Percentiles rank a stretch among this genome's conserved stretches.
Evolutionary conservation across 2,329 filamentous ascomycete genomes (phyloP).

Genomic region (Beauveria scarabaeidicola): DNA sequence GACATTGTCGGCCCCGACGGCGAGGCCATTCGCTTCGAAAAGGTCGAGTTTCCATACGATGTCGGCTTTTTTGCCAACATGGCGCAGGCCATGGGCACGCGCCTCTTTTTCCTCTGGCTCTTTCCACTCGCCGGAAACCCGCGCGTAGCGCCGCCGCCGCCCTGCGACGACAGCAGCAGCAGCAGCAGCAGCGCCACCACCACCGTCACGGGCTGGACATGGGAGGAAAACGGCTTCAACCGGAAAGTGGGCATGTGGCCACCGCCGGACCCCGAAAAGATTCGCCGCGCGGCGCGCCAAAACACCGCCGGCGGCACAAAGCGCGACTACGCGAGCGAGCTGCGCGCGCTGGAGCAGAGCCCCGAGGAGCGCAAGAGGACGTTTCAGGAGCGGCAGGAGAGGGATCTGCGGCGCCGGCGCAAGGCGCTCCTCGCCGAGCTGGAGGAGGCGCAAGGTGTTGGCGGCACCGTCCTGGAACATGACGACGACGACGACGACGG

Average conservation of each 20-base stretch:
- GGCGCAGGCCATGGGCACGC: slow-evolving; percentile 64
- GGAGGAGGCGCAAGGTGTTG: slow-evolving; percentile 48
- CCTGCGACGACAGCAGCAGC: slow-evolving; percentile 23
- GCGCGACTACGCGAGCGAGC: slow-evolving; percentile 26
- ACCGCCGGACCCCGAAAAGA: slow-evolving; percentile 53
- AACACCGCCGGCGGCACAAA: slow-evolving; percentile 30
- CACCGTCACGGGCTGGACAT: slow-evolving; percentile 43
- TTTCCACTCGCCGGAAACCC: slow-evolving; percentile 54
- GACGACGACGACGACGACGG: slow-evolving; percentile 28
- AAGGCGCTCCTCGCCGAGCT: slow-evolving; percentile 39
- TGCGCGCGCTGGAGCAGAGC: slow-evolving; percentile 26
- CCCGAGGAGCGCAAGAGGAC: slow-evolving; percentile 39
- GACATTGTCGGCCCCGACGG: slow-evolving; percentile 27
- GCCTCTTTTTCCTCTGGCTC: slow-evolving; percentile 59
- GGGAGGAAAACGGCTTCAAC: slow-evolving; percentile 73
- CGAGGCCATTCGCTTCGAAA: slow-evolving; percentile 42
- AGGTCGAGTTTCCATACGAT: slow-evolving; percentile 76
- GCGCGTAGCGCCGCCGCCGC: slow-evolving; percentile 25
- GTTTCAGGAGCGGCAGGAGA: slow-evolving; percentile 41
- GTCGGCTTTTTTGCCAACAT: slow-evolving; percentile 68
- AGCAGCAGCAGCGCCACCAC: no score
- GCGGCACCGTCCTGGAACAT: slow-evolving; percentile 45
- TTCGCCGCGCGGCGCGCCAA: slow-evolving; percentile 32
- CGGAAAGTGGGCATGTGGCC: slow-evolving; percentile 53
- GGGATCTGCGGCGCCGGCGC: slow-evolving; percentile 32